These are phyloP conservation scores for Yarrowia osloensis DNA, from an alignment of 805 yeast species.

Conservation along the genomic window DNA sequence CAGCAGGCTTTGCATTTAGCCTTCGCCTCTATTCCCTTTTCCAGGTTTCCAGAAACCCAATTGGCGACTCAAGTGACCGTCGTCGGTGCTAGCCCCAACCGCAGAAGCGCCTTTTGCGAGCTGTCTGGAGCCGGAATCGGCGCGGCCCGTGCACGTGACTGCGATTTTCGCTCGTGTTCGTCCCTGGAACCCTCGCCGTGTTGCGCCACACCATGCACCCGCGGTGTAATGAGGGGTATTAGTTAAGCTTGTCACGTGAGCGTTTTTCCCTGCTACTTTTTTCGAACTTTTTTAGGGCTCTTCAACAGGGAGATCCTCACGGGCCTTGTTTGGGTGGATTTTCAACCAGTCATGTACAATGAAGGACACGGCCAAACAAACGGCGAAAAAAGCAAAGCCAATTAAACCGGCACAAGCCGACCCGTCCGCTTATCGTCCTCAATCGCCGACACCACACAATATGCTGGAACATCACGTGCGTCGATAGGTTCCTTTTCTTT, in stretches of 20 bases:
- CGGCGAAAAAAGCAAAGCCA: neutral
- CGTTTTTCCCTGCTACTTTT: neutral
- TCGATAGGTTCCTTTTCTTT: neutral
- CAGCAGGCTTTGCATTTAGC: constrained; percentile 31
- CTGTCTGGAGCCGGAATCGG: neutral
- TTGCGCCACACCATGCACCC: constrained; percentile 3
- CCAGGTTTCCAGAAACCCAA: constrained; percentile 21
- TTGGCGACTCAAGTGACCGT: constrained; percentile 13
- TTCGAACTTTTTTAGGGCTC: neutral
- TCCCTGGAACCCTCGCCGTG: neutral
- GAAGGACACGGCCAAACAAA: neutral
- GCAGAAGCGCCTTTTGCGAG: neutral
- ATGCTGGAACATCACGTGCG: neutral
- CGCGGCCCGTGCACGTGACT: neutral
- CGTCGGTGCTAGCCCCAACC: neutral
- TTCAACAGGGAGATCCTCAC: neutral
- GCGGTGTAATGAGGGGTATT: constrained; percentile 16
- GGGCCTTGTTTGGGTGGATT: neutral
- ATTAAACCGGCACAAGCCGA: neutral
- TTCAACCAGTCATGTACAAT: neutral
- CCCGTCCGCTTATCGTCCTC: neutral
- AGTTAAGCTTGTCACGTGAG: constrained; percentile 9
- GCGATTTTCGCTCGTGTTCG: neutral
- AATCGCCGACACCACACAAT: neutral
- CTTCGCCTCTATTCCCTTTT: constrained; percentile 26